Base-by-base conservation (phyloP, 2,329 filamentous ascomycete species). In the Dothistroma pini region DNA sequence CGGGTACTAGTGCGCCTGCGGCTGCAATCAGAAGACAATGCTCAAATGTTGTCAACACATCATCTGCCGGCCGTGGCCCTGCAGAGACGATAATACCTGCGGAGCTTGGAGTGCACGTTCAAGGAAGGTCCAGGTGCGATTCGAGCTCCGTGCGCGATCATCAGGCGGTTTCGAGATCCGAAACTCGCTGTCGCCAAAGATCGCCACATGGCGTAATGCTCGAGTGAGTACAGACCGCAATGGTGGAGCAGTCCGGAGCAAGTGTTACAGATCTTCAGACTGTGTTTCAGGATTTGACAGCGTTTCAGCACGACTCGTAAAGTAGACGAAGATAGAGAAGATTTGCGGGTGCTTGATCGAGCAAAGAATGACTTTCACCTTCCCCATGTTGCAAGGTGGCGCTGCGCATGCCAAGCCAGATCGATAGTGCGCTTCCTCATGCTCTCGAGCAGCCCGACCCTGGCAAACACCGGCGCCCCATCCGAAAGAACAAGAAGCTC, bases 261-360 rank as follows among this genome's bases (percentile, higher is more conserved):
- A 22, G 34, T 58, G 57, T 59, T 55, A 50, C 57, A 59, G 57
- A 50, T 41, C 32, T 50, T 31, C 21, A 31, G 21, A 25, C 25
- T 16, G 52, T 50, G 57, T 59, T 55, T 59, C 57, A 55, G 44
- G 29, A 32, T 19, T 34, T 34, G 51, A 54, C 41, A 44, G 21
- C 14, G 35, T 56, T 31, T 56, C 54, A 51, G 19, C 48, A 12
- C 54, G 54, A 56, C 16, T 48, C 54, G 41, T 56, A 35, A 14
- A 10, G 54, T 31, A 21, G 38, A 56, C 38, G 35, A n/a, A 48
- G 35, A 47, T 29, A 48, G 54, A 16, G 41, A 48, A 41, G 54
- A 56, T 56, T n/a, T 29, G 14, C 54, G n/a, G 29, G 4, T 56
- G 41, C 35, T 38, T 38, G 54, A 38, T 56, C 41, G 41, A 29